phyloP scores from a whole-genome alignment of 768 basidiomycete species.

The Porpolomopsis calyptriformis region DNA sequence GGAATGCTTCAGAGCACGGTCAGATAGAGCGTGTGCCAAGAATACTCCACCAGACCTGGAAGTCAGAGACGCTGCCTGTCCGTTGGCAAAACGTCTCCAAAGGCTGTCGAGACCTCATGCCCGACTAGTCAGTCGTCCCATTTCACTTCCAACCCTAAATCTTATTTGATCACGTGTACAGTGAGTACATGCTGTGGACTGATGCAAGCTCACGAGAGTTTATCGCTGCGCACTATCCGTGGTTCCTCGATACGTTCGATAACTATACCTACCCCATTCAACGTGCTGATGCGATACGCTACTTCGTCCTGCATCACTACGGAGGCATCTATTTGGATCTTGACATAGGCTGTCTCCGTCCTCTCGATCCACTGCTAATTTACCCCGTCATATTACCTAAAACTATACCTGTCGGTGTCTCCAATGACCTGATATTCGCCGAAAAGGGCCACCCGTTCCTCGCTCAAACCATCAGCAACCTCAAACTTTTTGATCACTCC shows the following conservation, averaged over 20 bases:
- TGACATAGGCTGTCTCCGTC: conserved; percentile 86
- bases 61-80: conserved; percentile 72
- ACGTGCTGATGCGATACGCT: conserved; percentile 94
- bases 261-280: conserved; percentile 86
- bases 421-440: conserved; percentile 94
- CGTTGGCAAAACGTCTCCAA: conserved; percentile 76
- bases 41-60: conserved; percentile 98
- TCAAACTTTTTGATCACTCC: conserved; percentile 83
- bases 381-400: conserved; percentile 87
- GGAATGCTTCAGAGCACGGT: conserved; percentile 53
- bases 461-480: conserved; percentile 85
- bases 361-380: conserved; percentile 74
- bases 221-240: conserved; percentile 77
- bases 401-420: conserved; percentile 94
- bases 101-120: conserved; percentile 82
- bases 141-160: conserved; percentile 12
- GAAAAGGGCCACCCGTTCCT: conserved; percentile 81
- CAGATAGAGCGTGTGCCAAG: conserved; percentile 73
- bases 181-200: conserved; percentile 97
- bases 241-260: conserved; percentile 92
- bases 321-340: conserved; percentile 96
- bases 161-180: no score
- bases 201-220: conserved; percentile 85
- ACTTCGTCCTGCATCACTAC: conserved; percentile 92
- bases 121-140: conserved; percentile 74